phyloP scores from a whole-genome alignment of 805 yeast genomes.

The Zygotorulaspora danielsina region DNA sequence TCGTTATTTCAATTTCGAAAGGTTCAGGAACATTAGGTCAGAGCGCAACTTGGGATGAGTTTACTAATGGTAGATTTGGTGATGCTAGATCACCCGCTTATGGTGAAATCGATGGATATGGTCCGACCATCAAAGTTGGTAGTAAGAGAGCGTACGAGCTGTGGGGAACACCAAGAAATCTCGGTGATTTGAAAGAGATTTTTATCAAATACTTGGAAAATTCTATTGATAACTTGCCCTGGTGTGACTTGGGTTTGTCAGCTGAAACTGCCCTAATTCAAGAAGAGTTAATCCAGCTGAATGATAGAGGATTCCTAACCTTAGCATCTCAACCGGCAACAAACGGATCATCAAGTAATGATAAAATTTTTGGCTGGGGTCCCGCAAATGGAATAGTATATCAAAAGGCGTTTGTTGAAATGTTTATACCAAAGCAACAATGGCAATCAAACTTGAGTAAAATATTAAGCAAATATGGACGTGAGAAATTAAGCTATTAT shows the following conservation, averaged over 20 bases:
- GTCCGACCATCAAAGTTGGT: conserved; percentile 79
- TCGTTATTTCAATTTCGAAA: conserved; percentile 69
- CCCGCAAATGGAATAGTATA: conserved; percentile 83
- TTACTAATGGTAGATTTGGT: conserved; percentile 93
- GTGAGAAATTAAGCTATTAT: conserved; percentile 63
- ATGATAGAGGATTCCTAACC: conserved; percentile 72
- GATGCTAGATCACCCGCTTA: conserved; percentile 94
- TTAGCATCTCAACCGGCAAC: conserved; percentile 96
- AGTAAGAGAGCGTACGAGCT: conserved; percentile 59
- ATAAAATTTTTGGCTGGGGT: conserved; percentile 96
- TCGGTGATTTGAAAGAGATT: conserved; percentile 57
- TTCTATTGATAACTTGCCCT: conserved; percentile 76
- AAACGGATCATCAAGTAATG: conserved; percentile 71
- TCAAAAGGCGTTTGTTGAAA: conserved; percentile 91
- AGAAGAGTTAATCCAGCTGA: conserved; percentile 79
- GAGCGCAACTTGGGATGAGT: conserved; percentile 96
- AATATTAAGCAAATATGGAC: conserved; percentile 40
- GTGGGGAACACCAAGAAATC: conserved; percentile 75
- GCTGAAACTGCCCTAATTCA: conserved; percentile 92
- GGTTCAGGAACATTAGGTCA: conserved; percentile 83
- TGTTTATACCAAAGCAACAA: conserved; percentile 66
- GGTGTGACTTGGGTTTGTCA: conserved; percentile 82
- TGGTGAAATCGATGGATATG: conserved; percentile 97
- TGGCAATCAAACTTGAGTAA: conserved; percentile 61
- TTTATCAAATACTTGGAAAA: conserved; percentile 72